Evolutionary conservation across 169 alveolate genomes (phyloP).

Genomic region (Eimeria sp.): DNA sequence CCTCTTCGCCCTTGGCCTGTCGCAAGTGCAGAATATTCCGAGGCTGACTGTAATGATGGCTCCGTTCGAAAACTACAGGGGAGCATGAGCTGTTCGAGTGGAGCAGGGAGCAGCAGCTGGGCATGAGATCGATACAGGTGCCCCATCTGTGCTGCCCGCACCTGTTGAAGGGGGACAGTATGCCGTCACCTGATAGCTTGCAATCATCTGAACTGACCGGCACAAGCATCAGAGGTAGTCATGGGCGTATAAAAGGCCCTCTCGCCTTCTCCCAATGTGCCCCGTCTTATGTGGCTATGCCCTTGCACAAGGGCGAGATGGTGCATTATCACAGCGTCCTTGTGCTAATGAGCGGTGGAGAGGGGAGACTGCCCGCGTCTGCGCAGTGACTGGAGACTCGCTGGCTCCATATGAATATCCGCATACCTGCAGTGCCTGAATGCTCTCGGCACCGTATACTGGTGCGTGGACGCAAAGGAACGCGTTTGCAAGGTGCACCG

Average conservation of each 20-base stretch:
- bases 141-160: neutral
- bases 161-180: neutral
- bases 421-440: neutral
- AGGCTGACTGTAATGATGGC: too few relatives aligned
- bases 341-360: conserved; percentile 60
- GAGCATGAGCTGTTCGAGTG: neutral
- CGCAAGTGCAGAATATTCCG: too few relatives aligned
- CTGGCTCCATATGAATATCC: too few relatives aligned
- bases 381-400: too few relatives aligned
- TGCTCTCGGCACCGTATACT: neutral
- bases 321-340: conserved; percentile 47
- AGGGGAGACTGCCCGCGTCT: neutral
- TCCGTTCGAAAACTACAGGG: too few relatives aligned
- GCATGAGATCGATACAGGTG: conserved; percentile 3
- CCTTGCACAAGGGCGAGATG: conserved; percentile 47
- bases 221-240: neutral
- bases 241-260: neutral
- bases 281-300: conserved; percentile 20
- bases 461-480: neutral
- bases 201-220: neutral
- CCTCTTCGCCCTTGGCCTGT: too few relatives aligned
- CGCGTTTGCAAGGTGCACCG: neutral
- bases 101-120: conserved; percentile 1
- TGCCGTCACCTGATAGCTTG: neutral
- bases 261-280: neutral